Evolutionary conservation across 23 red algal genomes (phyloP).

Genomic region (Gracilaria domingensis): DNA sequence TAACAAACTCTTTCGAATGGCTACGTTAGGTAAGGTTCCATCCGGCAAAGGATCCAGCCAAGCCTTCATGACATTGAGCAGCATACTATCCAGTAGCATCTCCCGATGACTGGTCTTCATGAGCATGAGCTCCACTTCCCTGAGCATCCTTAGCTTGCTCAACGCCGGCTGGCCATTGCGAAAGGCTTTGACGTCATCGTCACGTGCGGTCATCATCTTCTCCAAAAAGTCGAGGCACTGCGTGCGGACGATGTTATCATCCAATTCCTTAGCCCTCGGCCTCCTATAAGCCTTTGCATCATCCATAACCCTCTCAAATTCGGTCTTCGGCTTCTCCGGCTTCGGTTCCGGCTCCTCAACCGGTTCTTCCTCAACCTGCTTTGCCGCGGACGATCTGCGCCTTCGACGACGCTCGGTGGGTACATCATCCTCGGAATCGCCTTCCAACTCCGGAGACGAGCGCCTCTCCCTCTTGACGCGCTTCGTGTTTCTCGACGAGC

Average conservation of each 20-base stretch:
- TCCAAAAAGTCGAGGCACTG: conserved; percentile 69
- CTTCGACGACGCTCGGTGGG: too few relatives aligned
- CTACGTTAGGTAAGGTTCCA: conserved; percentile 72
- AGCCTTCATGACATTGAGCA: conserved; percentile 63
- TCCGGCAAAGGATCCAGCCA: conserved; percentile 90
- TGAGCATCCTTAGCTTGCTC: conserved; percentile 75
- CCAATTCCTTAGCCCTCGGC: conserved; percentile 33
- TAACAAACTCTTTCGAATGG: conserved; percentile 64
- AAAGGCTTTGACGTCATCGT: conserved; percentile 79
- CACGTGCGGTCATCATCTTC: conserved; percentile 83
- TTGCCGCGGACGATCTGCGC: neutral
- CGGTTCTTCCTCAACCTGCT: neutral
- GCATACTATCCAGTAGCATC: conserved; percentile 72
- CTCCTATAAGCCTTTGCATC: conserved; percentile 26
- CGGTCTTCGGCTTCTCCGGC: conserved; percentile 2
- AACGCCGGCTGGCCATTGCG: conserved; percentile 68
- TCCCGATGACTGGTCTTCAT: conserved; percentile 75
- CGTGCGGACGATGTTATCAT: conserved; percentile 1
- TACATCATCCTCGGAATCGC: neutral
- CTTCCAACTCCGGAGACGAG: neutral
- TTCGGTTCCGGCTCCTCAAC: neutral
- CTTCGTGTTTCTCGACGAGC: neutral
- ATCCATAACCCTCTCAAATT: conserved; percentile 43
- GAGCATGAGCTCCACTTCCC: conserved; percentile 74
- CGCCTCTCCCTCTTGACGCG: conserved; percentile 10